Evolutionary conservation across 1,284 basidiomycete genomes (phyloP), one percentile per base, ranked within the genome.

Genomic region (Cutaneotrichosporon cavernicola): DNA sequence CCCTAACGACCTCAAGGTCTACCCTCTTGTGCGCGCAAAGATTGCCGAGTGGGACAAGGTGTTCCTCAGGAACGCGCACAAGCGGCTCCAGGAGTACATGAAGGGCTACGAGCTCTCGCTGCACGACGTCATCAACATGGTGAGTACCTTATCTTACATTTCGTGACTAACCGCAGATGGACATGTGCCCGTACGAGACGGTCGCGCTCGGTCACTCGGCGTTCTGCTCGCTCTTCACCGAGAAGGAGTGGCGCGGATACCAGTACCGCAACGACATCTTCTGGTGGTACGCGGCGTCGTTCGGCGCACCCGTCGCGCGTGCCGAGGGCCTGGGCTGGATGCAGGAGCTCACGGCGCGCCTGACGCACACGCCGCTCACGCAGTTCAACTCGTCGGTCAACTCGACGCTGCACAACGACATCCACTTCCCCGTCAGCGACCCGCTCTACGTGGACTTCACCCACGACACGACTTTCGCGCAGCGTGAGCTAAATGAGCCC

Each of bases 1-100:
- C 61, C 62, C 67, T 5, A 73, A 72, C 58, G 70, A 75, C 61
- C 60, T 62, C 40, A 69, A 62, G 46, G 62, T 69, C 9, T 70
- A 73, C 53, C 30, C 66, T n/a, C 32, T 57, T 9, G 61, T 64
- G 8, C 62, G 56, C 14, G 60, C 58, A 7, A 77, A 76, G 64
- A 68, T 78, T 14, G 68, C 70, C 8, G 65, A 83, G 66, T 94
- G 91, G 91, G 84, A 87, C 1, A 73, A 78, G 0, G 85, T 87
- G 4, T 96, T 92, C 78, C 85, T 96, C 43, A 81, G 84, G 59
- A 82, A 86, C 55, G 90, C 92, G 0, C 81, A 81, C 38, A 80
- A 83, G 61, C 84, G 92, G n/a, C 76, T 95, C 8, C 83, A 87
- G 64, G 79, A 81, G 18, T 79, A 86, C 68, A 73, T 89, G 52